Conservation (phyloP, 805 yeast species). For the Geotrichum ghanense region DNA sequence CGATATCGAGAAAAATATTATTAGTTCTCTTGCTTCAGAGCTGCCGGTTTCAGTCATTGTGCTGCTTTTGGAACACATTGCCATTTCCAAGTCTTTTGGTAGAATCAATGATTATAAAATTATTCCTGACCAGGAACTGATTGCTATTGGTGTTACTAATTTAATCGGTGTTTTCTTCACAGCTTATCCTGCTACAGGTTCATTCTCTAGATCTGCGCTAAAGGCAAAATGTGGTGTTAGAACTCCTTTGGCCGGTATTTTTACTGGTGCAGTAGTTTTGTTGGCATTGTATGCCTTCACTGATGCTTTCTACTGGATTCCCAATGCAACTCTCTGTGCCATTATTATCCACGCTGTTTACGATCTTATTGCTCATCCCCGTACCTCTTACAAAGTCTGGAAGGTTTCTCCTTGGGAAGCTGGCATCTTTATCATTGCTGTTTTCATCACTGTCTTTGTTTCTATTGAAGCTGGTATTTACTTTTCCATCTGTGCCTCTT, state of each 20-base stretch:
- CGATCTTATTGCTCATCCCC: conserved; percentile 57
- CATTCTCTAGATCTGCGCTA: conserved; percentile 88
- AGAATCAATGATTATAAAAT: conserved; percentile 84
- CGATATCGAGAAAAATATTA: conserved; percentile 48
- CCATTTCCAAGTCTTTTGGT: conserved; percentile 89
- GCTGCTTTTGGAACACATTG: conserved; percentile 80
- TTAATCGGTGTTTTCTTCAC: conserved; percentile 83
- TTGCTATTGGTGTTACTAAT: conserved; percentile 89
- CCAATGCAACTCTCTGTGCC: conserved; percentile 79
- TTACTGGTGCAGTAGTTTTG: conserved; percentile 80
- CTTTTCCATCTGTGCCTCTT: conserved; percentile 79
- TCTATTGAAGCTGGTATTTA: conserved; percentile 83
- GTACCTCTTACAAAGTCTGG: conserved; percentile 47
- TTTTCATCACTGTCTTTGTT: conserved; percentile 63
- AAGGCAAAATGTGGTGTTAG: conserved; percentile 93
- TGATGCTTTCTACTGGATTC: conserved; percentile 74
- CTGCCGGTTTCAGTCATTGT: conserved; percentile 80
- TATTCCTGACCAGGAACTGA: conserved; percentile 84
- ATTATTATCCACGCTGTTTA: conserved; percentile 89
- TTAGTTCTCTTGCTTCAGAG: conserved; percentile 54
- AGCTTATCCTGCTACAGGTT: conserved; percentile 94
- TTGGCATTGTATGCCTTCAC: conserved; percentile 80
- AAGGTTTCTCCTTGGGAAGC: conserved; percentile 62
- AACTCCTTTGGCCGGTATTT: conserved; percentile 87
- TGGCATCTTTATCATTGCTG: conserved; percentile 60